Evolutionary conservation across 257 asterid species (phyloP).

Genomic region (Linaria vulgaris): DNA sequence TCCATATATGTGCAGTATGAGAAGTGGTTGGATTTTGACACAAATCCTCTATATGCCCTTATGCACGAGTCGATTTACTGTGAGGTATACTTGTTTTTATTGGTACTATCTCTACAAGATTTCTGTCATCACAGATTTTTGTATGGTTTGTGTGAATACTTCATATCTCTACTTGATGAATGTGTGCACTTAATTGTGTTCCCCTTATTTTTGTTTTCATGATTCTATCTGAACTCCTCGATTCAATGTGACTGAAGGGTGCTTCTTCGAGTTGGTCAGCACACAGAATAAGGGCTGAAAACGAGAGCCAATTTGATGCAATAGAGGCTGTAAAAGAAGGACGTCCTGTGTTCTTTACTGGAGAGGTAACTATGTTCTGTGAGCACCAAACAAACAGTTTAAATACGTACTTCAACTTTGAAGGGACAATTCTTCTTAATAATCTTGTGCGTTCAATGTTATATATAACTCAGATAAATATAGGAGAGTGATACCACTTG

Average conservation of each 20-base stretch:
- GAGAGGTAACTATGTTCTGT: constrained; percentile 62
- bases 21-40: constrained; percentile 69
- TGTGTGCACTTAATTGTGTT: background rate
- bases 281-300: constrained; percentile 63
- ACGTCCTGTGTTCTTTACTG: constrained; percentile 75
- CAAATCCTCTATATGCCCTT: constrained; percentile 85
- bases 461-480: background rate
- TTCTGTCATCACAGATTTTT: background rate
- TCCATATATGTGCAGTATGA: constrained; percentile 65
- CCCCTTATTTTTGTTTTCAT: constrained; percentile 2
- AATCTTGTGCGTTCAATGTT: background rate
- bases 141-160: constrained; percentile 3
- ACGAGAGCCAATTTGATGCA: constrained; percentile 70
- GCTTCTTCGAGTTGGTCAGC: constrained; percentile 91
- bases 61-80: constrained; percentile 93
- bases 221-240: constrained; percentile 26
- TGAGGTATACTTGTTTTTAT: constrained; percentile 54
- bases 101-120: constrained; percentile 12
- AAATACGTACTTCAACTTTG: constrained; percentile 2
- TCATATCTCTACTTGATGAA: background rate
- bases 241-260: constrained; percentile 54
- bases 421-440: background rate
- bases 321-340: constrained; percentile 66
- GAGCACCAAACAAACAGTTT: constrained; percentile 1
- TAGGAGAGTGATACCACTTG: background rate